Conservation (phyloP, 1,284 basidiomycete species). For the Vanrija humicola region DNA sequence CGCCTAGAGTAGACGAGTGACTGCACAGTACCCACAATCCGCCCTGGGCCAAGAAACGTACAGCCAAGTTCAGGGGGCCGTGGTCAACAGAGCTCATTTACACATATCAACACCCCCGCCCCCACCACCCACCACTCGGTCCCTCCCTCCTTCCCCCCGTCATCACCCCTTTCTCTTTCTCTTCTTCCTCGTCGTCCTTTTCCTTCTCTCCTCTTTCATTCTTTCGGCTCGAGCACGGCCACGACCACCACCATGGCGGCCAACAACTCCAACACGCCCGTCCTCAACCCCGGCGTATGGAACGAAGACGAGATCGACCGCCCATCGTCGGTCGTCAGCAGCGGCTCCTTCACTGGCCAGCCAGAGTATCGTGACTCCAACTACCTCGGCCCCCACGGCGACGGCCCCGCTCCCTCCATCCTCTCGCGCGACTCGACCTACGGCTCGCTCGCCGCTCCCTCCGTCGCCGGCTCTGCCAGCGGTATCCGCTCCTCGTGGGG, state of each 20-base stretch:
- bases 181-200: not conserved
- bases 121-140: not conserved
- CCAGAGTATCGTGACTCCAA: constrained; percentile 3
- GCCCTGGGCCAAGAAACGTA: too few relatives aligned
- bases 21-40: too few relatives aligned
- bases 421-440: constrained; percentile 41
- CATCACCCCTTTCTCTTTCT: not conserved
- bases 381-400: constrained; percentile 6
- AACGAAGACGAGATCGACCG: not conserved
- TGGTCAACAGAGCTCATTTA: too few relatives aligned
- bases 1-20: not conserved
- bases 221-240: not conserved
- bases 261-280: not conserved
- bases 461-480: not conserved
- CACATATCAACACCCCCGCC: not conserved
- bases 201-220: not conserved
- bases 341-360: constrained; percentile 1
- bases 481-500: constrained; percentile 14
- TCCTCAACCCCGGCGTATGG: constrained; percentile 3
- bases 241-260: constrained; percentile 9
- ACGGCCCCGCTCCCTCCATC: constrained; percentile 30
- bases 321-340: not conserved
- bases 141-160: not conserved
- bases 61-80: too few relatives aligned
- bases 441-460: constrained; percentile 12